A percentile compares a stretch with the other conserved stretches of the same genome.
phyloP scores from a whole-genome alignment of 202 grass and related monocot genomes.

The Alloteropsis angusta region DNA sequence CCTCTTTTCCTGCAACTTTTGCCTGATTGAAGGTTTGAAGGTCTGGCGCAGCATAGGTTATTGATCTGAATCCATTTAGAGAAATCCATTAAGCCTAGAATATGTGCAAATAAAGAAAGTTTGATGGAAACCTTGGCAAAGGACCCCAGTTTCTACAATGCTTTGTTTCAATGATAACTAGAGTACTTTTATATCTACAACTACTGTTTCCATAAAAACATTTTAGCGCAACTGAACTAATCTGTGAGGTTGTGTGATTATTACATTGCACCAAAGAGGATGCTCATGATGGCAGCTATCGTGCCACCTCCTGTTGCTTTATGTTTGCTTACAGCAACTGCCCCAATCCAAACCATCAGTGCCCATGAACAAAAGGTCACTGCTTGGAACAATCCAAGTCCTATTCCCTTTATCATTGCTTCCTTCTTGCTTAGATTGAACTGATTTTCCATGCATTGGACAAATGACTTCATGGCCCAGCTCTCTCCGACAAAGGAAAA shows the following conservation, averaged over 20 bases:
- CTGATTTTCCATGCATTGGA: constrained; percentile 42
- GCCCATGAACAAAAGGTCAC: constrained; percentile 59
- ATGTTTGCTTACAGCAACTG: constrained; percentile 30
- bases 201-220: neutral
- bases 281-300: constrained; percentile 49
- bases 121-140: neutral
- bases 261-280: constrained; percentile 72
- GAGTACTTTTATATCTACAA: neutral
- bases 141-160: neutral
- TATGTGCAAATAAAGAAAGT: neutral
- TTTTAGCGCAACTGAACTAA: neutral
- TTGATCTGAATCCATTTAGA: constrained; percentile 42
- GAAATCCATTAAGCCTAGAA: constrained; percentile 6
- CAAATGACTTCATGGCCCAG: constrained; percentile 34
- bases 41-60: constrained; percentile 58
- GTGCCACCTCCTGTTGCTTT: constrained; percentile 42
- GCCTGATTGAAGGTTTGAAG: constrained; percentile 58
- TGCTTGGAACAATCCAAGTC: constrained; percentile 48
- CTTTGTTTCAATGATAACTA: neutral
- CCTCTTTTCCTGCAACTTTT: constrained; percentile 47
- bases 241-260: neutral
- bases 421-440: constrained; percentile 57
- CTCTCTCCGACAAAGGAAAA: constrained; percentile 62
- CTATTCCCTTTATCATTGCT: constrained; percentile 51
- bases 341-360: constrained; percentile 51